Conservation (phyloP, 1,284 basidiomycete genomes). For the Sutorius eximius region DNA sequence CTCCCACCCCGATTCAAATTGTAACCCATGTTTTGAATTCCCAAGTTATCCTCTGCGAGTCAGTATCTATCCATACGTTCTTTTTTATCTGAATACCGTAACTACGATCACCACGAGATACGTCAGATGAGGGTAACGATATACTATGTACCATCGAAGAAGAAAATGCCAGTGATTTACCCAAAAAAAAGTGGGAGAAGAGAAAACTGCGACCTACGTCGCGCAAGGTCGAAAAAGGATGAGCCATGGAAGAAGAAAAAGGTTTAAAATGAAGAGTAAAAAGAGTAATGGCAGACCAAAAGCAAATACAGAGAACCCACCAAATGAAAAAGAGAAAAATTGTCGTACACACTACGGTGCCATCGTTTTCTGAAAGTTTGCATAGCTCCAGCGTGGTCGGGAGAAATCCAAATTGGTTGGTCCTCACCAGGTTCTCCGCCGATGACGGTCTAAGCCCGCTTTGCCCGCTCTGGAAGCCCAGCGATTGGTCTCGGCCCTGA, state of each 20-base stretch:
- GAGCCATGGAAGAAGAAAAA: not conserved
- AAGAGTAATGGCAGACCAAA: not conserved
- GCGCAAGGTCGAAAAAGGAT: not conserved
- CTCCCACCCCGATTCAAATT: not conserved
- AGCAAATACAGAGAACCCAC: not conserved
- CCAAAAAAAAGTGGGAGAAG: not conserved
- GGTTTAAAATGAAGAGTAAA: not conserved
- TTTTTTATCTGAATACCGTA: not conserved
- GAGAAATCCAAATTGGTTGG: not conserved
- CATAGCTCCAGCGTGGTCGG: not conserved
- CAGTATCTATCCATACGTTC: not conserved
- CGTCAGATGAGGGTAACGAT: not conserved
- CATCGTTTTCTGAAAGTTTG: not conserved
- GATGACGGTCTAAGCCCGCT: conserved; percentile 18
- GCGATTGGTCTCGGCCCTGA: conserved; percentile 31
- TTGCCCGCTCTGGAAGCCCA: conserved; percentile 34
- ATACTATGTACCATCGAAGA: not conserved
- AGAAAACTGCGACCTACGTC: not conserved
- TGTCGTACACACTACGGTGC: not conserved
- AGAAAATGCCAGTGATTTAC: not conserved
- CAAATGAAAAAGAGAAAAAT: not conserved
- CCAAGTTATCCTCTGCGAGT: not conserved
- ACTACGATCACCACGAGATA: not conserved
- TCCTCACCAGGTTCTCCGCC: not conserved
- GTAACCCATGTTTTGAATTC: not conserved